Conservation (phyloP, 208 protist species). For the Trypanosoma conorhini region DNA sequence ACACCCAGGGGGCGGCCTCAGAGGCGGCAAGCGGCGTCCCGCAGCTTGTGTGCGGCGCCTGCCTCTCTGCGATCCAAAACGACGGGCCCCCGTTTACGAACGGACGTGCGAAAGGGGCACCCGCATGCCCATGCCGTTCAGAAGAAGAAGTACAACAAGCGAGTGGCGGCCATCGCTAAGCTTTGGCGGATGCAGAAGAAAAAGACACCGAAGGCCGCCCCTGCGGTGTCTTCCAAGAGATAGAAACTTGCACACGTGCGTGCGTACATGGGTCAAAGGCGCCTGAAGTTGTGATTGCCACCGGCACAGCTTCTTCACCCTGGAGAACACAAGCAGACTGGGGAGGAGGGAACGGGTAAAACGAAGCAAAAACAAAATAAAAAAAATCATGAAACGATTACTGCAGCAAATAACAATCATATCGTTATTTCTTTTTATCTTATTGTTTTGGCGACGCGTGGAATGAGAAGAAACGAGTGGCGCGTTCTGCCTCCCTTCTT, state of each 20-base stretch:
- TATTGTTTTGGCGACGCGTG: background rate
- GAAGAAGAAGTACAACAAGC: slow-evolving; percentile 86
- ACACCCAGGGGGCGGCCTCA: background rate
- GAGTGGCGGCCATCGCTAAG: slow-evolving; percentile 78
- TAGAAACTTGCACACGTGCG: slow-evolving; percentile 4
- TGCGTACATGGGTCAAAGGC: background rate
- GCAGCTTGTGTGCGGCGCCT: background rate
- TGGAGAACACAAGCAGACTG: background rate
- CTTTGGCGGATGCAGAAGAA: slow-evolving; percentile 71
- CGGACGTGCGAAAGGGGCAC: slow-evolving; percentile 28
- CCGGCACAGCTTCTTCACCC: background rate
- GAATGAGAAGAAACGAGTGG: background rate
- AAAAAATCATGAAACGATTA: background rate
- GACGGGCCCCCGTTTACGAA: background rate
- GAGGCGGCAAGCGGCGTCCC: background rate
- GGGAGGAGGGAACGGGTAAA: background rate
- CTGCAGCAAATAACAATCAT: background rate
- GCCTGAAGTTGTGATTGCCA: background rate
- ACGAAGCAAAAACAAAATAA: background rate
- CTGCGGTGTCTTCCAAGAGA: background rate
- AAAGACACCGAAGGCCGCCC: slow-evolving; percentile 3
- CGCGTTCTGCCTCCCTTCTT: background rate
- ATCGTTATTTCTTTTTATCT: slow-evolving; percentile 6
- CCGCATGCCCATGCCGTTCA: slow-evolving; percentile 42
- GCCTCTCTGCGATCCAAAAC: background rate